Percentiles rank a stretch among this genome's conserved stretches.
Evolutionary conservation across 2,329 filamentous ascomycete species (phyloP).

Genomic region (Pseudocercospora vitis): DNA sequence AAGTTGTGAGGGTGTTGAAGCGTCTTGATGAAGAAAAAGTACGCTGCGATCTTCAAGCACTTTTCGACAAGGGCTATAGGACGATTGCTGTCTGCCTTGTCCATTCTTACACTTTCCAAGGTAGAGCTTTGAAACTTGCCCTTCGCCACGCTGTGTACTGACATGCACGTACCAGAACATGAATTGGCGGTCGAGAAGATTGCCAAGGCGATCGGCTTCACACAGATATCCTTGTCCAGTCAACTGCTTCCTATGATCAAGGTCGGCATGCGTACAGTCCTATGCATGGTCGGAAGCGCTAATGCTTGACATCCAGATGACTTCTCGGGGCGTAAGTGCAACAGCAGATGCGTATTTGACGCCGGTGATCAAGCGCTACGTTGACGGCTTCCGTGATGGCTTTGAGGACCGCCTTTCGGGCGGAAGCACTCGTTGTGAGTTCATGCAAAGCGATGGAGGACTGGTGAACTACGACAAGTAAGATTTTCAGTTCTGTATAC

Average conservation of each 20-base stretch:
- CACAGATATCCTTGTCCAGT: slow-evolving; percentile 75
- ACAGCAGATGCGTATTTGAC: slow-evolving; percentile 76
- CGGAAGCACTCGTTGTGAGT: slow-evolving; percentile 36
- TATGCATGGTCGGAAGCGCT: neutral
- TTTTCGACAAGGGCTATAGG: slow-evolving; percentile 67
- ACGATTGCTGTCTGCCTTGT: slow-evolving; percentile 85
- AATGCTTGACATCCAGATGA: slow-evolving; percentile 43
- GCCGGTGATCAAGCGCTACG: slow-evolving; percentile 71
- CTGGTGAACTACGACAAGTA: slow-evolving; percentile 32
- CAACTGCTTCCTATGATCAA: slow-evolving; percentile 82
- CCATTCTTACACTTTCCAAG: slow-evolving; percentile 79
- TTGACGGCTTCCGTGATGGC: slow-evolving; percentile 41
- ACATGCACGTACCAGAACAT: slow-evolving; percentile 58
- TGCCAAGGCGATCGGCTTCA: slow-evolving; percentile 76
- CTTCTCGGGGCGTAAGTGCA: slow-evolving; percentile 69
- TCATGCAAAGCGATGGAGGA: slow-evolving; percentile 40
- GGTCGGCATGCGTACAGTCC: neutral
- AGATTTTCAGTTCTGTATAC: too few relatives aligned
- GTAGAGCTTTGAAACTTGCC: neutral
- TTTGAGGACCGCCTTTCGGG: slow-evolving; percentile 30
- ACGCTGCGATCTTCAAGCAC: slow-evolving; percentile 58
- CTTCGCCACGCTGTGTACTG: slow-evolving; percentile 5
- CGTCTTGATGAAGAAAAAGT: slow-evolving; percentile 59
- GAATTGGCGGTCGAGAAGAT: slow-evolving; percentile 72
- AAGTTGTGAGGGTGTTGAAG: slow-evolving; percentile 68